Evolutionary conservation across 2,329 filamentous ascomycete species (phyloP), one percentile per base, ranked within the genome.

Genomic region (Penicillium aurantiogriseum): DNA sequence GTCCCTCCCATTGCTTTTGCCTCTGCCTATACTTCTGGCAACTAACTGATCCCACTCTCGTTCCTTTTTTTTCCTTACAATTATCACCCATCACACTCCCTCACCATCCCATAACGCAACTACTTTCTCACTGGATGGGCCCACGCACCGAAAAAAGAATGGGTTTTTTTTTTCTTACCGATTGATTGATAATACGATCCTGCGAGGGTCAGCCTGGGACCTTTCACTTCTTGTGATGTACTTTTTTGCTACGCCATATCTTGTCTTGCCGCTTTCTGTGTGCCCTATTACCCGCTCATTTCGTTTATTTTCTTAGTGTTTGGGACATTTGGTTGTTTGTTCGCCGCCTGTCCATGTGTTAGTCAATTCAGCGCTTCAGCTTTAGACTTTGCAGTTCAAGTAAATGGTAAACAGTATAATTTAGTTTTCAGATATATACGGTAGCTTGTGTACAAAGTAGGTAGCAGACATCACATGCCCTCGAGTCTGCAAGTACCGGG

Each of bases 331-430:
- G 60, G 60, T 56, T 54, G 45, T 56, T 56, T 55, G 39, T 56
- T 56, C 47, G 35, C 63, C 60, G 48, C 52, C 51, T 60, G 60
- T 63, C 63, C 57, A 33, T 65, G 54, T 65, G 59, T 66, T 66
- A 67, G 62, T 67, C 63, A 67, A 67, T 67, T 64, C 63, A 67
- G 64, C 64, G 64, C 64, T 65, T 66, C 62, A 63, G 62, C 63
- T 60, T 62, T 58, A 54, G 43, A 51, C 57, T 35, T 33, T 53
- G 4, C 36, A n/a, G 15, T 38, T 17, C 10, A 43, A 21, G 36
- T 54, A 53, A 15, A 29, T 17, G 15, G 39, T n/a, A 66, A 63
- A 11, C 15, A 11, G 27, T 31, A 31, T 19, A 17, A 6, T 13
- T 13, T 47, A 2, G 11, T 0, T 47, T 17, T 33, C 13, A 10